Evolutionary conservation across 2,329 filamentous ascomycete genomes (phyloP), one percentile per base, ranked within the genome.

Genomic region (Plectosphaerella sp.): DNA sequence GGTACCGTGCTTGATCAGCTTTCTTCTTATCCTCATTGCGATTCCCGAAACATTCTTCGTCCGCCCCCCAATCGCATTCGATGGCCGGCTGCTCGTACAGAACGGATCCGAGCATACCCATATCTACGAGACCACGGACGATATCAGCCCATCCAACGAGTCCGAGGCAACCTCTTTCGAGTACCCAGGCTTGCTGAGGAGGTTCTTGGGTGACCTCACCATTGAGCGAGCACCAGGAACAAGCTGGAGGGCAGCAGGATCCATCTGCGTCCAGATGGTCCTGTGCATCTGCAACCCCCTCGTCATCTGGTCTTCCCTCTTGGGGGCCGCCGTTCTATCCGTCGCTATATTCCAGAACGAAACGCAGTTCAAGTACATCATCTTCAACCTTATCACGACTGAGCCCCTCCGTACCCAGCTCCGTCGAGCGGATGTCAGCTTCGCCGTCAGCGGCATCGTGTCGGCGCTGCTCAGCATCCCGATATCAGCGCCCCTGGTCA

Each of bases 31-130:
- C 1, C 62, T 68, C 28, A 54, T 67, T 18, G 61, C 65, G 11
- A 65, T 61, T 16, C 68, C 68, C 1, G 71, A 73, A 45, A 72
- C 68, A 1, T 72, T 68, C 55, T 74, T 72, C 59, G 62, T 69
- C 47, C 64, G 71, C 2, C 71, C 71, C 0, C 65, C 66, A 0
- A 62, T 74, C 10, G 70, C 71, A 5, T 72, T 71, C 39, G 64
- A 73, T 52, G 71, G 71, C 2, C 66, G 67, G 20, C 67, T 72
- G 5, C 52, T 73, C 4, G 49, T 69, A 1, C 70, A 73, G 53
- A 65, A 59, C 14, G 65, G 63, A 3, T 67, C 67, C 1, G 71
- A 72, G 54, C 28, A 33, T 12, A 72, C 67, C 50, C 59, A 71
- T 5, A 62, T 72, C 24, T 72, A 69, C 57, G 57, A 67, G 35